Base-by-base conservation (phyloP, 177 flowering plant species). In the Vitis hybrid region DNA sequence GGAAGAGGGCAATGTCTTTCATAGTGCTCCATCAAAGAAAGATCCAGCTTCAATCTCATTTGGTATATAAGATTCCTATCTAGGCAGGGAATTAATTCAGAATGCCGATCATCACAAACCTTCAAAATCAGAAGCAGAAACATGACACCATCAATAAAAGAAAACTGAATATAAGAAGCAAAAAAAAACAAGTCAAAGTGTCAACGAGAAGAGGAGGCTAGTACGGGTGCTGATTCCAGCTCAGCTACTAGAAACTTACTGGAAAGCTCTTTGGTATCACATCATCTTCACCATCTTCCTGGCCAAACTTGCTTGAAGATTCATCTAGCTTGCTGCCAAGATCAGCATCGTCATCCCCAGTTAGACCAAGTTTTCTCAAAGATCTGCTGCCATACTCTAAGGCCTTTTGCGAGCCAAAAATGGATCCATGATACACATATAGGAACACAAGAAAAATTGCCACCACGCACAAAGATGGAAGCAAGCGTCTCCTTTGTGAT, bases 71-170 rank as follows among this genome's bases (percentile, higher is more conserved):
- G 86, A 72, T 92, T 69, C 74, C 98, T 88, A 69, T 92, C 97
- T 61, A 94, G 80, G 80, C 97, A 94, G 52, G 97, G 98, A 72
- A 94, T 94, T 67, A 94, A 71, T 78, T 94, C 97, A n/a, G 97
- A 90, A 80, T 89, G 88, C 50, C 90, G 88, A 76, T 88, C 94
- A 81, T 94, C 97, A 78, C 98, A 94, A 55, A 92, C 98, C 98
- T 94, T 82, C 55, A 68, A 75, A 74, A 62, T 16, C 13, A 69
- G 39, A 72, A 26, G 15, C 53, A 71, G 31, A 70, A 71, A 62
- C 5, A 48, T 15, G n/a, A 50, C 22, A 55, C 31, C n/a, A 10
- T 29, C 50, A 55, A 39, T 22, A 26, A 66, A 66, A 1, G 56
- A 11, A 16, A 6, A 21, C 16, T 12, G 51, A 5, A 52, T 14